Base-by-base conservation (phyloP, 345 rosid genomes). In the Cardamine chenopodiifolia region DNA sequence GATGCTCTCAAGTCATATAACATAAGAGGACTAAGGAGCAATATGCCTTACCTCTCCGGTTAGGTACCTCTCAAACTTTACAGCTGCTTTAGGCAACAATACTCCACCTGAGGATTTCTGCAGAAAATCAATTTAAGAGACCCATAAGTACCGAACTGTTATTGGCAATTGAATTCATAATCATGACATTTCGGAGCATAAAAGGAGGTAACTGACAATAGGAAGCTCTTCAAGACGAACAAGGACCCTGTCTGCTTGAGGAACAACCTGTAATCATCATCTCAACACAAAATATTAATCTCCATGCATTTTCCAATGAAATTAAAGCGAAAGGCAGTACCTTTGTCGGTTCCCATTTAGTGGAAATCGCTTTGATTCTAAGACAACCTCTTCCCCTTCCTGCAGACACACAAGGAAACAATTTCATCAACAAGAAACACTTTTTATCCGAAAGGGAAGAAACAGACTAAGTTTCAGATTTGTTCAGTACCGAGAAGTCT, bases 91-190 rank as follows among this genome's bases (percentile, higher is more conserved):
- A 15, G 99, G 94, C 79, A 90, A 81, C 86, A 92, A 67, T 56
- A 95, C 90, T 64, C 99, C 99, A 23, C 97, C 97, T 8, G 90
- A 80, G 3, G 97, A 86, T 90, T 86, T 92, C 97, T 95, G 82
- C 53, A 53, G 32, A 48, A 2, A 14, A 23, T 22, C 48, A 25
- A 62, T 8, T 39, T 15, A 7, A 37, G 50, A 40, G 1, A 8
- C 22, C 34, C 4, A 2, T 8, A 1, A 22, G 50, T 45, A 17
- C 2, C 12, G 2, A 47, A 17, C 11, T 3, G 3, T 62, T 4
- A 8, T 53, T 15, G 31, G 20, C 55, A 55, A 31, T 11, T 13
- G 4, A 47, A 66, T 18, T 35, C 56, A 57, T 5, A 68, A 52
- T 37, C 40, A 50, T 61, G 53, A 25, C 7, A 35, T 61, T 37